Base-by-base conservation (phyloP, 148 eudicot species). In the Oxyria digyna region DNA sequence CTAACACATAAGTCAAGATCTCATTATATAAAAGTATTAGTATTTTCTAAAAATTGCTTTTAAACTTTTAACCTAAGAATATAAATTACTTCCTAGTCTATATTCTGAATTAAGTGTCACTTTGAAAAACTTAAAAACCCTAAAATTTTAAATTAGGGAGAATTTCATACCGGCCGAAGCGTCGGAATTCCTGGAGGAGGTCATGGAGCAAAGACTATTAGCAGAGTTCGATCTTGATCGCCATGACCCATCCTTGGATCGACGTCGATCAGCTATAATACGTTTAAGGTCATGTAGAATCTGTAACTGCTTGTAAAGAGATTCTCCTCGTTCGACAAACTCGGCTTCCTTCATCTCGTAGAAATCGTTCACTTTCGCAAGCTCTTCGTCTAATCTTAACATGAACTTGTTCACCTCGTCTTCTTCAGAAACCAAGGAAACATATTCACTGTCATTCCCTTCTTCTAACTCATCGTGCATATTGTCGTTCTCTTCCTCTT, bases 321-420 rank as follows among this genome's bases (percentile, higher is more conserved):
- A 75, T 6, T 87, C 90, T 21, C 91, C 91, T 76, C 91, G 86
- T 73, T 85, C 87, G 1, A 84, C 31, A 65, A 89, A 83, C 66
- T 93, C 95, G 0, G 62, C 73, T 71, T 93, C 98, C 75, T 83
- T 93, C 5, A 67, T 74, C 37, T 63, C 77, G 78, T 93, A 89
- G 68, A 93, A 93, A 13, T 76, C 75, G 71, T 93, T 89, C 77
- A 93, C 98, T 72, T 93, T 93, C 12, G 86, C 81, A 0, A 89
- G 84, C 74, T 93, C 98, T 43, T 82, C 87, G 9, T 93, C 96
- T 73, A 93, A 79, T 63, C 24, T 78, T 62, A 77, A 83, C 32
- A 93, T 87, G 70, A 86, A 93, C 67, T 35, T 43, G 71, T 66
- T 84, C 6, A 89, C 90, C 91, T 89, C 98, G 14, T 93, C 95